Base-by-base conservation (phyloP, 306 rosid species). In the Trifolium fragiferum region DNA sequence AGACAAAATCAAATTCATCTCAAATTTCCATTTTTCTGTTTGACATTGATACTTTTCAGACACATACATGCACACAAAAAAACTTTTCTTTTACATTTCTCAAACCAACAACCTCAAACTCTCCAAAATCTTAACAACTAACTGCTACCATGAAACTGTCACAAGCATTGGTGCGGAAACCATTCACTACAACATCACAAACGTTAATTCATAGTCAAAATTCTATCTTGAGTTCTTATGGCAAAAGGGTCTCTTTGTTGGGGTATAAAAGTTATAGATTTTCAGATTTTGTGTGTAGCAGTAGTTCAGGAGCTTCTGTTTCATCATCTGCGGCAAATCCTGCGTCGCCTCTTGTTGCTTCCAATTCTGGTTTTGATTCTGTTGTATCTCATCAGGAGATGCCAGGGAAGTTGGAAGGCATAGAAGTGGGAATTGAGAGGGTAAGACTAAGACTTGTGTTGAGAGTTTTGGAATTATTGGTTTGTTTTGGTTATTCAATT, bases 381-480 rank as follows among this genome's bases (percentile, higher is more conserved):
- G 70, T 33, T 1, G 58, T 41, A 8, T 32, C 78, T 57, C 74
- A 76, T 54, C 74, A 76, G 23, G 37, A 71, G 6, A 73, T 70
- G 68, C 16, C 78, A 3, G 74, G 49, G 74, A 25, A 75, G 54
- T 5, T 59, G 19, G 83, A 84, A 33, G 74, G 74, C 14, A 0
- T 86, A 15, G 98, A 93, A 75, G 93, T 78, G 15, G 46, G n/a
- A 59, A 80, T 90, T 23, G 96, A 93, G 66, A 90, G 86, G 93
- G 97, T 85, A 32, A 13, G 41, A 23, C 5, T 82, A 23, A 13
- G 46, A 25, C 8, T 9, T 66, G 9, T 10, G 10, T 66, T 13
- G 5, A 6, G 11, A 3, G 1, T 71, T 3, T 38, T 7, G 20
- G 16, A 5, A 4, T 44, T 44, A 15, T 44, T 12, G 0, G 15